Evolutionary conservation across 129 eudicot genomes (phyloP).

Genomic region (Flaveria linearis): DNA sequence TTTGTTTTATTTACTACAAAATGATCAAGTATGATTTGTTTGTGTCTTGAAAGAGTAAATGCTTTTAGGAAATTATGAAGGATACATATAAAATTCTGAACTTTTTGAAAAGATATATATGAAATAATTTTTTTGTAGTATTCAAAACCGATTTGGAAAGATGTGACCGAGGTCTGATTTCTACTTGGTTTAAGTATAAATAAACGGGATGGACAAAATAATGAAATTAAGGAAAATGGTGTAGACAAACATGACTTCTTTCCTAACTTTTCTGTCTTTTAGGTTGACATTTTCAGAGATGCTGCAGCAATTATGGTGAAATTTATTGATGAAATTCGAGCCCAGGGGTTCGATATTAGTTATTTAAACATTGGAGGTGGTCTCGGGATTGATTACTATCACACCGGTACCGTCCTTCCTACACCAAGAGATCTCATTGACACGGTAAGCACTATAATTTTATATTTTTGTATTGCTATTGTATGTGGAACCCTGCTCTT

Average conservation of each 20-base stretch:
- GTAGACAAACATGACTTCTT: neutral
- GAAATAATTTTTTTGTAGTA: neutral
- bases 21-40: neutral
- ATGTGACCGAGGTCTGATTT: neutral
- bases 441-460: slow-evolving; percentile 49
- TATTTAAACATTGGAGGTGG: slow-evolving; percentile 97
- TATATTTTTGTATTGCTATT: neutral
- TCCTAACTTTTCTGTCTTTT: neutral
- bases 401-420: slow-evolving; percentile 84
- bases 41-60: neutral
- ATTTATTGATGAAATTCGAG: slow-evolving; percentile 78
- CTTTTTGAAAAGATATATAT: neutral
- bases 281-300: slow-evolving; percentile 92
- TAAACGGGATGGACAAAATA: neutral
- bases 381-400: slow-evolving; percentile 87
- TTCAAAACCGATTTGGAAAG: neutral
- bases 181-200: slow-evolving; percentile 4
- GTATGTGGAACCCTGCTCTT: too few species aligned
- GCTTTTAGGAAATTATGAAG: neutral
- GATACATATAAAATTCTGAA: neutral
- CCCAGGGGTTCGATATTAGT: slow-evolving; percentile 84
- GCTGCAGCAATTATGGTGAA: slow-evolving; percentile 92
- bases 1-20: neutral
- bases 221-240: neutral
- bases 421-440: slow-evolving; percentile 83